phyloP scores from a whole-genome alignment of 768 basidiomycete species.

The Sarcodon aspratus region DNA sequence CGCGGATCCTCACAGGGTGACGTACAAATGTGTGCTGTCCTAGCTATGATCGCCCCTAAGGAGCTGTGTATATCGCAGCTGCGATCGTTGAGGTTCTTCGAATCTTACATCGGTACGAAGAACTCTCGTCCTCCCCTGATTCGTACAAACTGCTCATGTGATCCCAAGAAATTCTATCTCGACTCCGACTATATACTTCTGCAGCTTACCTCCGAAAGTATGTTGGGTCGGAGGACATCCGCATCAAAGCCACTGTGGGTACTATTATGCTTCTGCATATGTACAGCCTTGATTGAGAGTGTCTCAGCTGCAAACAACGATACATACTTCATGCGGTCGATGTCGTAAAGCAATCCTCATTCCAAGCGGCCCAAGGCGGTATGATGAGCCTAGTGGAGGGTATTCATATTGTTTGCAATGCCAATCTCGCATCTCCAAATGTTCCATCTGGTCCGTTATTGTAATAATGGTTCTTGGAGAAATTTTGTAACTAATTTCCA shows the following conservation, averaged over 20 bases:
- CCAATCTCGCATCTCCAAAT: constrained; percentile 31
- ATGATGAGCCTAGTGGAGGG: constrained; percentile 22
- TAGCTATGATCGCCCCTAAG: constrained; percentile 46
- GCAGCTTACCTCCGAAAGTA: constrained; percentile 73
- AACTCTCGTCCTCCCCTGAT: constrained; percentile 10
- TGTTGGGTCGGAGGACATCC: constrained; percentile 37
- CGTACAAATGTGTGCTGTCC: constrained; percentile 69
- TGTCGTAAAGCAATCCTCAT: constrained; percentile 53
- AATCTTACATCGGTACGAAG: constrained; percentile 57
- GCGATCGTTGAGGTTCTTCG: constrained; percentile 43
- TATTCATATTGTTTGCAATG: constrained; percentile 50
- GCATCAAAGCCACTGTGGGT: constrained; percentile 38
- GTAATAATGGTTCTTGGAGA: constrained; percentile 2
- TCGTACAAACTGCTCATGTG: neutral
- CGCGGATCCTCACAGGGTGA: constrained; percentile 42
- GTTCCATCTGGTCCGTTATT: constrained; percentile 56
- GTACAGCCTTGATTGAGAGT: neutral
- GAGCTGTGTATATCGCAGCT: constrained; percentile 40
- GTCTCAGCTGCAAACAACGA: constrained; percentile 54
- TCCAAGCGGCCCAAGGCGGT: constrained; percentile 7
- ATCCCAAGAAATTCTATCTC: constrained; percentile 45
- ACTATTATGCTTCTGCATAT: neutral
- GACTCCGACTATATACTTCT: constrained; percentile 48
- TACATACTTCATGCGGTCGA: constrained; percentile 58
- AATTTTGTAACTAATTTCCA: neutral